Evolutionary conservation across 441 rosid genomes (phyloP).

Genomic region (Cnidoscolus chayamansa): DNA sequence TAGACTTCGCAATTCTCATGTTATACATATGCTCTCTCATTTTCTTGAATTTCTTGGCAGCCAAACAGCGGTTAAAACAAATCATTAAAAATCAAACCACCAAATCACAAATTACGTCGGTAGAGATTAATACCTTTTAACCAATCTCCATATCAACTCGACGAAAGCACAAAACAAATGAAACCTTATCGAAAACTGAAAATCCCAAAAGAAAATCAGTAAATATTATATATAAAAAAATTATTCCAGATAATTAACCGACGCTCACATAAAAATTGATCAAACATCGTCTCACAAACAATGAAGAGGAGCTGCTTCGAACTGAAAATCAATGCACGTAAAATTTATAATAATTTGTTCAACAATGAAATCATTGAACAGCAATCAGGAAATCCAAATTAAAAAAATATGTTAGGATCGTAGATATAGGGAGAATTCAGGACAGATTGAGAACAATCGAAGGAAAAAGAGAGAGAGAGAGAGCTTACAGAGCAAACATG

Average conservation of each 20-base stretch:
- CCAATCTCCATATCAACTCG: conserved; percentile 15
- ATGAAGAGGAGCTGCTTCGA: background rate
- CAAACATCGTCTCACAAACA: background rate
- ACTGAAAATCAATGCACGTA: background rate
- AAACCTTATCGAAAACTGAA: background rate
- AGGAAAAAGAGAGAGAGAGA: conserved; percentile 25
- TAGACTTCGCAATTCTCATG: background rate
- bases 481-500: conserved; percentile 21
- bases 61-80: conserved; percentile 9
- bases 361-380: background rate
- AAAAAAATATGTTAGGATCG: too few species aligned
- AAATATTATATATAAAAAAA: background rate
- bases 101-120: background rate
- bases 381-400: background rate
- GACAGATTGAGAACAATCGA: background rate
- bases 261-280: background rate
- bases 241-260: background rate
- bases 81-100: background rate
- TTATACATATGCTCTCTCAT: background rate
- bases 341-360: background rate
- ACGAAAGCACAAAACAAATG: background rate
- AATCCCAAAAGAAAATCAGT: background rate
- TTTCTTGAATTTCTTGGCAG: conserved; percentile 5
- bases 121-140: conserved; percentile 13
- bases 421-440: conserved; percentile 1